phyloP scores from a whole-genome alignment of 1,284 basidiomycete genomes.

The Cryptococcus sp. region DNA sequence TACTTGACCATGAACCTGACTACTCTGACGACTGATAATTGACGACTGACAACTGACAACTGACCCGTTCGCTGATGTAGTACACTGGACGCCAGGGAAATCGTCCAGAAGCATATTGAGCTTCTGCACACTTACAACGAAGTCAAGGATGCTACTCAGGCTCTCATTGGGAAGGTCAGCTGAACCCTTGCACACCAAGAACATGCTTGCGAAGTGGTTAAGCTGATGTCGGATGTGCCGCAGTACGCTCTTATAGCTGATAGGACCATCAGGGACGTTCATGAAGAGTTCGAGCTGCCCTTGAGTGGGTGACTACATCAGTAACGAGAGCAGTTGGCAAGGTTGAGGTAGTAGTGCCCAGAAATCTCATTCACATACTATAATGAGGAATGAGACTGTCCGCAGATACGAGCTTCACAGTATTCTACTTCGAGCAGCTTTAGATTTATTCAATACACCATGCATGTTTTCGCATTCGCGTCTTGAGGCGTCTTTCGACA shows the following conservation, averaged over 20 bases:
- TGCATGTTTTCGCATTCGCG: slow-evolving; percentile 4
- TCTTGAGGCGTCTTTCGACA: too few relatives aligned
- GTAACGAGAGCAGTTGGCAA: background rate
- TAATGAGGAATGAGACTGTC: background rate
- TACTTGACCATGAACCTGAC: too few relatives aligned
- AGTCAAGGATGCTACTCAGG: slow-evolving; percentile 51
- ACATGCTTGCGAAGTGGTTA: too few relatives aligned
- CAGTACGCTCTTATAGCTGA: slow-evolving; percentile 46
- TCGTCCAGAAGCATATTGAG: slow-evolving; percentile 45
- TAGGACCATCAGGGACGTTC: slow-evolving; percentile 42
- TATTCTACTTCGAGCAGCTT: background rate
- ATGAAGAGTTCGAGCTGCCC: slow-evolving; percentile 43
- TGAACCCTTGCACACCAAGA: background rate
- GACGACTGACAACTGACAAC: background rate
- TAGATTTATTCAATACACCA: slow-evolving; percentile 1
- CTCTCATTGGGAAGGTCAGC: slow-evolving; percentile 46
- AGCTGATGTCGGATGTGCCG: slow-evolving; percentile 13
- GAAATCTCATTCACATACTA: too few relatives aligned
- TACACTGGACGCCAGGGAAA: slow-evolving; percentile 34
- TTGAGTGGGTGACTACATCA: slow-evolving; percentile 17
- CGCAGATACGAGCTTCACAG: background rate
- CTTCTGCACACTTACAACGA: slow-evolving; percentile 52
- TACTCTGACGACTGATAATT: background rate
- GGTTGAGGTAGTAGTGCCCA: background rate
- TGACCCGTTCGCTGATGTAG: slow-evolving; percentile 11